Evolutionary conservation across 2,329 filamentous ascomycete species (phyloP).

Genomic region (Phaeosphaeria sp.): DNA sequence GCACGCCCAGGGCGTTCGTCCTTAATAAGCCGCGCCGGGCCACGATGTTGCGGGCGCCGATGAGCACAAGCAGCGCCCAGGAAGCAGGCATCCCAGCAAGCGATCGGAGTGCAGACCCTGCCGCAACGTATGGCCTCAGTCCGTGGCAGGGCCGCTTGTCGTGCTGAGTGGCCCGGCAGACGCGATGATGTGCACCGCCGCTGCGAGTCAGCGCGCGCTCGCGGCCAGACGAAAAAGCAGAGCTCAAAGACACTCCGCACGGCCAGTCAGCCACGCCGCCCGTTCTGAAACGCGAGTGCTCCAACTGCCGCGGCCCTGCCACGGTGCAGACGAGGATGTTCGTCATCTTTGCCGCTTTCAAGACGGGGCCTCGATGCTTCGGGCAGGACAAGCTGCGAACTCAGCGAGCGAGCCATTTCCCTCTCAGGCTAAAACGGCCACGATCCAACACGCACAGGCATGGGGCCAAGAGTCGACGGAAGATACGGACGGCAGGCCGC

Average conservation of each 20-base stretch:
- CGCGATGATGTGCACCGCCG: constrained; percentile 43
- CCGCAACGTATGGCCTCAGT: constrained; percentile 32
- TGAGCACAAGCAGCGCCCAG: constrained; percentile 15
- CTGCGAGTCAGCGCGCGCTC: constrained; percentile 38
- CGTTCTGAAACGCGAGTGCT: constrained; percentile 39
- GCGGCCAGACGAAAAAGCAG: constrained; percentile 22
- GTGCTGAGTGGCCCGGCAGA: constrained; percentile 38
- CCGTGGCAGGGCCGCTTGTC: constrained; percentile 11
- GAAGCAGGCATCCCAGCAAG: constrained; percentile 27
- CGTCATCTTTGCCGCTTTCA: constrained; percentile 36
- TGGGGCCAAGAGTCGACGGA: constrained; percentile 37
- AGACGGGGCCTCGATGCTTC: constrained; percentile 35
- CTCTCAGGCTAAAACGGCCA: constrained; percentile 48
- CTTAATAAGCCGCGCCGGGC: constrained; percentile 33
- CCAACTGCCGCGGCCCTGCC: constrained; percentile 34
- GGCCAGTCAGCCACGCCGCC: constrained; percentile 34
- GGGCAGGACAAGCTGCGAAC: constrained; percentile 22
- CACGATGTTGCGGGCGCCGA: constrained; percentile 20
- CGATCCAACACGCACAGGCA: constrained; percentile 34
- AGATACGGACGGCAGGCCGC: constrained; percentile 46
- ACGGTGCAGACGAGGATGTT: constrained; percentile 14
- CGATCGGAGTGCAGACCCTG: constrained; percentile 38
- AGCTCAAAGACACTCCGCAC: constrained; percentile 9
- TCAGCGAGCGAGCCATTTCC: constrained; percentile 25
- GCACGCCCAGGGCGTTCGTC: constrained; percentile 13